phyloP scores from a whole-genome alignment of 2,329 filamentous ascomycete species.

The Beauveria scarabaeidicola region DNA sequence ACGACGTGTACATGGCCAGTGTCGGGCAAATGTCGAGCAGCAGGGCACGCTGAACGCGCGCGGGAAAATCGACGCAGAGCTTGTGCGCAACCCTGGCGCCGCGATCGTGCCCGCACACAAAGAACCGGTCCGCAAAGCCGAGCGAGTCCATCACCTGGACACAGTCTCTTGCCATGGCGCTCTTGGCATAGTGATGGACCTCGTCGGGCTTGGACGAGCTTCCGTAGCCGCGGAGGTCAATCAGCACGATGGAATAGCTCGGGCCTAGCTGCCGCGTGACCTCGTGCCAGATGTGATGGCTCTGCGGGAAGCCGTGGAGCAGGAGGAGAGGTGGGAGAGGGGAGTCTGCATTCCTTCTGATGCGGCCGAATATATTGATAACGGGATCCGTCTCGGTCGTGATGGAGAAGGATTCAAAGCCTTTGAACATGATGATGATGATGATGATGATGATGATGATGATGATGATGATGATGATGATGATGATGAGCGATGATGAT shows the following conservation, averaged over 20 bases:
- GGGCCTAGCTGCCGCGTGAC: conserved; percentile 30
- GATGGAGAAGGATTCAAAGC: conserved; percentile 30
- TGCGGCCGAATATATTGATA: conserved; percentile 36
- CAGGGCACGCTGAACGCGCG: conserved; percentile 32
- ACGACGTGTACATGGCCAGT: conserved; percentile 41
- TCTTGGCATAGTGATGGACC: conserved; percentile 35
- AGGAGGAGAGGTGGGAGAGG: conserved; percentile 36
- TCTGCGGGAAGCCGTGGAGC: conserved; percentile 46
- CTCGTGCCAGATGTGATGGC: conserved; percentile 42
- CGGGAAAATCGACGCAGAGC: conserved; percentile 38
- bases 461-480: no score
- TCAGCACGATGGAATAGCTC: conserved; percentile 33
- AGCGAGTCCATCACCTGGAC: conserved; percentile 36
- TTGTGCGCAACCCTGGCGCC: conserved; percentile 48
- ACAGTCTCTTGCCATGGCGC: conserved; percentile 40
- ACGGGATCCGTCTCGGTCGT: conserved; percentile 25
- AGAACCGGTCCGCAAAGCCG: conserved; percentile 30
- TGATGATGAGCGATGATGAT: conserved; percentile 13
- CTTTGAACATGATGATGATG: conserved; percentile 29
- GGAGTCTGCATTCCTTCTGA: conserved; percentile 21
- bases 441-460: no score
- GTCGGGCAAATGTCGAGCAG: conserved; percentile 48
- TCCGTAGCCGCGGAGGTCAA: conserved; percentile 46
- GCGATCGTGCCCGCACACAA: conserved; percentile 47
- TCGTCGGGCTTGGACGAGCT: conserved; percentile 35